Conservation (phyloP, 2,329 filamentous ascomycete genomes). For the Macrophomina phaseolina region DNA sequence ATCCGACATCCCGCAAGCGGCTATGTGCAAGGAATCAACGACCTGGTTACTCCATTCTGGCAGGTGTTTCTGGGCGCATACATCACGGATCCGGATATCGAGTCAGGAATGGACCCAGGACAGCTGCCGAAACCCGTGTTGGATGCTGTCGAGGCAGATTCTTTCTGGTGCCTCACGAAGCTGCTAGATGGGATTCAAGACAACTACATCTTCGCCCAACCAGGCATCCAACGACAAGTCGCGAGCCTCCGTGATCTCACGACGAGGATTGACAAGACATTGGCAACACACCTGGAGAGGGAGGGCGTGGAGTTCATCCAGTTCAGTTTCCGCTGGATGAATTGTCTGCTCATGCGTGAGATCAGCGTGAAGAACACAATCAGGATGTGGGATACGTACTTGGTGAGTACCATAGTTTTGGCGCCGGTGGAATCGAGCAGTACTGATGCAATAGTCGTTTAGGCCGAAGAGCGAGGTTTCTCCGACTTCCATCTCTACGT, state of each 20-base stretch:
- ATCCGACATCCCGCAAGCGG: constrained; percentile 96
- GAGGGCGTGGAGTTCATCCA: constrained; percentile 98
- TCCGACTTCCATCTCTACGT: constrained; percentile 98
- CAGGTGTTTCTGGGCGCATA: constrained; percentile 95
- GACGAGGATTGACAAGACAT: constrained; percentile 79
- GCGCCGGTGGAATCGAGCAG: not conserved
- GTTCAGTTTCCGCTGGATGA: constrained; percentile 99
- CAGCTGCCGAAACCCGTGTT: constrained; percentile 89
- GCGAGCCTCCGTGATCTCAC: constrained; percentile 87
- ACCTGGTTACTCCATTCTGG: constrained; percentile 96
- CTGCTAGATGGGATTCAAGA: constrained; percentile 98
- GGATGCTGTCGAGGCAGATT: constrained; percentile 96
- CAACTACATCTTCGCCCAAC: constrained; percentile 97
- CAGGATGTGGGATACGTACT: constrained; percentile 99
- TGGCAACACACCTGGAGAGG: constrained; percentile 87
- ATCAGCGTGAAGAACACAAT: constrained; percentile 96
- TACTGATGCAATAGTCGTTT: constrained; percentile 26
- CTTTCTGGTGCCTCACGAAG: constrained; percentile 98
- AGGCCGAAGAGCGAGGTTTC: constrained; percentile 98
- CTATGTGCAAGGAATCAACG: constrained; percentile 98
- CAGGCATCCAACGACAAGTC: constrained; percentile 94
- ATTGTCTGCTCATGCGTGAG: constrained; percentile 96
- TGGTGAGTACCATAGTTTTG: constrained; percentile 64
- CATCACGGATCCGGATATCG: constrained; percentile 91
- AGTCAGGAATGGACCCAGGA: constrained; percentile 94